Conservation (phyloP, 2,329 filamentous ascomycete species). For the Colletotrichum eremochloae region DNA sequence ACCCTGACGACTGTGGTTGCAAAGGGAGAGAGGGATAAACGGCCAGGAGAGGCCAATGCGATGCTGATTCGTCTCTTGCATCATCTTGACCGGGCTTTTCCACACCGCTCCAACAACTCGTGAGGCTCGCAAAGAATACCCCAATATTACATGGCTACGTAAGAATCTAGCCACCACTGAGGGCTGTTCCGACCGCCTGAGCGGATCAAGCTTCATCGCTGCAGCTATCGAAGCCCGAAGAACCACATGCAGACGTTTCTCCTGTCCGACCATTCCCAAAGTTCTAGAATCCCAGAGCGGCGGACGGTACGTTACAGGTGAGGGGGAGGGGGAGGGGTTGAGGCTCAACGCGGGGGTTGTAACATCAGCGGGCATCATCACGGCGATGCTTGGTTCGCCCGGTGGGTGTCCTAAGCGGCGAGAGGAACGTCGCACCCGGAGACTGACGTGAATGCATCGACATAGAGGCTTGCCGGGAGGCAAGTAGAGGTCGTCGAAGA, state of each 20-base stretch:
- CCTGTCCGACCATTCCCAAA: background rate
- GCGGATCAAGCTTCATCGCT: background rate
- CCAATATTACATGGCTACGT: background rate
- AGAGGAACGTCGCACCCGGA: background rate
- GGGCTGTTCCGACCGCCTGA: background rate
- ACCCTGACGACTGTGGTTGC: background rate
- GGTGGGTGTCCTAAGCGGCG: background rate
- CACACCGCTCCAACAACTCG: background rate
- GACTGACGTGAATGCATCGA: background rate
- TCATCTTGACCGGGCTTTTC: background rate
- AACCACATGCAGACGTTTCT: background rate
- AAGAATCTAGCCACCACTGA: background rate
- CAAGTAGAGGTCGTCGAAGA: background rate
- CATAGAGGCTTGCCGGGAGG: background rate
- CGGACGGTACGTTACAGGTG: background rate
- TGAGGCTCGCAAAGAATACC: background rate
- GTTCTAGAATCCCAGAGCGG: background rate
- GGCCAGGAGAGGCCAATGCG: background rate
- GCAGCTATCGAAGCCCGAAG: background rate
- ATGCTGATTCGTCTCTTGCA: background rate
- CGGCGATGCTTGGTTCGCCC: background rate
- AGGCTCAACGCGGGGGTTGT: background rate
- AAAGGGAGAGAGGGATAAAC: background rate
- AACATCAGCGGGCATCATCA: background rate
- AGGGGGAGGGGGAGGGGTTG: background rate